Base-by-base conservation (phyloP, 2,329 filamentous ascomycete species). In the Monosporascus sp. region DNA sequence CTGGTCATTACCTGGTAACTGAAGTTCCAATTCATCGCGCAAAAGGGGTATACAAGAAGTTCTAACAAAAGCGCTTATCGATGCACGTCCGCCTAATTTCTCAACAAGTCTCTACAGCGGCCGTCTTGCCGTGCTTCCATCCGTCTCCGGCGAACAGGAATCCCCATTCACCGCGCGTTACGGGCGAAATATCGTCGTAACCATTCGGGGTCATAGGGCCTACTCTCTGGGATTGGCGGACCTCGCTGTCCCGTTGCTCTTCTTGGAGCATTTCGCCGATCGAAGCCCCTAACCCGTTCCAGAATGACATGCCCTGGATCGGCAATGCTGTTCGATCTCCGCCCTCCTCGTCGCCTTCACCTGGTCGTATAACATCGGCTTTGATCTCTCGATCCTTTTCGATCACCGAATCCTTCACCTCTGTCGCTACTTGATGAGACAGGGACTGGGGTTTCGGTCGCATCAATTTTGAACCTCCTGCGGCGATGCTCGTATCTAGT, bases 81-180 rank as follows among this genome's bases (percentile, higher is more conserved):
- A 39, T 39, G 17, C 37, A 18, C 2, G 14, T 44, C 41, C 41
- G 22, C n/a, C 41, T 17, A 7, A 47, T 27, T 48, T 15, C 22
- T 74, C 68, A 77, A 60, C 73, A 82, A 43, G 74, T 81, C 67
- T 79, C 78, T 17, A 85, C 77, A 3, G 73, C 73, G 3, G 71
- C 81, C 41, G 70, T 81, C 60, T 72, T 74, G 17, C 69, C 72
- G 37, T 66, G 69, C 45, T 69, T 71, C 57, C 75, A 74, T 25
- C 69, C 71, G 27, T 74, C 72, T 3, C 77, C 77, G 41, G 74
- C 71, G 70, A 83, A 81, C 59, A 86, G 65, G 61, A 82, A 81
- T 0, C 81, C 79, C 83, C 83, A 86, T 67, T 86, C 83, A 5
- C 80, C 80, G 41, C 79, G 74, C 8, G 83, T 86, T 24, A 80